Evolutionary conservation across 1,139 yeast species (phyloP).

Genomic region (Wickerhamiella infanticola): DNA sequence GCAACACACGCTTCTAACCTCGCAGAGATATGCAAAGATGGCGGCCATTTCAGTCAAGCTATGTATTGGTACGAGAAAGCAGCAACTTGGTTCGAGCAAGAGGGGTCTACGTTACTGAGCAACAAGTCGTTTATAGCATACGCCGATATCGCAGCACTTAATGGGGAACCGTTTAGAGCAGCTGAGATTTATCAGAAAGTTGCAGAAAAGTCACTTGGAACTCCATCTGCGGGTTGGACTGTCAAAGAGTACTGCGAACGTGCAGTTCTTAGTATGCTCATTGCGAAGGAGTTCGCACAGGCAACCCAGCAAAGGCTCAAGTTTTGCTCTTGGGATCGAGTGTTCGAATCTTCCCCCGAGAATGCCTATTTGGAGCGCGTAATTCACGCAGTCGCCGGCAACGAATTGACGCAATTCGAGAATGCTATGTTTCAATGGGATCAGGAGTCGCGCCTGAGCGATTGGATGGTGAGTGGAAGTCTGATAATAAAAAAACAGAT

Average conservation of each 20-base stretch:
- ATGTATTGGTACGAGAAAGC: neutral
- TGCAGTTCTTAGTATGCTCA: constrained; percentile 65
- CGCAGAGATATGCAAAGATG: neutral
- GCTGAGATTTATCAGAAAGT: neutral
- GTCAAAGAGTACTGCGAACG: constrained; percentile 78
- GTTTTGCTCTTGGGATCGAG: constrained; percentile 53
- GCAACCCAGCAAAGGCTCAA: constrained; percentile 56
- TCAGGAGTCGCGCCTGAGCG: constrained; percentile 74
- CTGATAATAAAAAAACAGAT: constrained; percentile 60
- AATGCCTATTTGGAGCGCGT: constrained; percentile 44
- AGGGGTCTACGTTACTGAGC: neutral
- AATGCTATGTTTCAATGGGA: constrained; percentile 67
- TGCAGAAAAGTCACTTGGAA: neutral
- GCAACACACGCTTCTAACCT: neutral
- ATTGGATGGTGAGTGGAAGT: constrained; percentile 71
- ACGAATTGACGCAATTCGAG: constrained; percentile 61
- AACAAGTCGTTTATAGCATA: neutral
- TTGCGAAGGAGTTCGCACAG: constrained; percentile 69
- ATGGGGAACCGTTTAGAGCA: neutral
- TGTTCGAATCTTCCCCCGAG: constrained; percentile 68
- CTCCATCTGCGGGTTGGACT: constrained; percentile 62
- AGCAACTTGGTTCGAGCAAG: neutral
- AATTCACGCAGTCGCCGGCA: constrained; percentile 54
- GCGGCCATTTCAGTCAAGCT: neutral
- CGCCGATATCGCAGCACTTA: neutral